Evolutionary conservation across 352 stramenopile genomes (phyloP), one percentile per base, ranked within the genome.

Genomic region (Pythium dissotocum): DNA sequence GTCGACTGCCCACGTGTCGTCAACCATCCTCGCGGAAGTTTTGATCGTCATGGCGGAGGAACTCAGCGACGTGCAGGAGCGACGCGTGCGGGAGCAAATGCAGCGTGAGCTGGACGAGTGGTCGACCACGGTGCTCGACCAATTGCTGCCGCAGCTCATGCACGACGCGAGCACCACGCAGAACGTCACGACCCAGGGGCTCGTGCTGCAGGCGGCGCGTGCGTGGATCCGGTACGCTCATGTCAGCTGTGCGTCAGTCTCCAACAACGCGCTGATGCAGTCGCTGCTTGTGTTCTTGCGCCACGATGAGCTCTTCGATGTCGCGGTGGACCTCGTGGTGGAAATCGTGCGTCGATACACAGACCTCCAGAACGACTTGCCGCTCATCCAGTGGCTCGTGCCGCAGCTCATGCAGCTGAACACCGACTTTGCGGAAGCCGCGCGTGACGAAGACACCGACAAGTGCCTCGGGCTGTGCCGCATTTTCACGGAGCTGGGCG

Each of bases 401-500:
- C 86, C 88, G 24, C 81, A 88, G 61, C 73, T 95, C 36, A 83
- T 96, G 77, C 76, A 82, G 52, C 61, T 94, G 18, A 73, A 82
- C 46, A 68, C 67, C 18, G 64, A 76, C n/a, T 93, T 95, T 73
- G 70, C 65, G 6, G 26, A 58, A 4, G 87, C 86, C 0, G 83
- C 75, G 4, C 52, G 72, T 21, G 75, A 79, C 0, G 88, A 97
- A 57, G 78, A 97, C 55, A 82, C 81, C 26, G 89, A 97, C 63
- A 74, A 82, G 53, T 93, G 82, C 57, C 58, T 90, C 13, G 88
- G 87, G 0, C 76, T 98, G 6, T 95, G 88, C 63, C 80, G 90
- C 14, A 83, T 98, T 48, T 98, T 98, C 63, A 97, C 91, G 0
- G 91, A 98, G 65, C 93, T 96, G 75, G 86, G 81, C 10, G 91